A percentile compares a stretch with the other conserved stretches of the same genome.
Conservation (phyloP, 78 protist genomes). For the Dictyostelium capitatum region DNA sequence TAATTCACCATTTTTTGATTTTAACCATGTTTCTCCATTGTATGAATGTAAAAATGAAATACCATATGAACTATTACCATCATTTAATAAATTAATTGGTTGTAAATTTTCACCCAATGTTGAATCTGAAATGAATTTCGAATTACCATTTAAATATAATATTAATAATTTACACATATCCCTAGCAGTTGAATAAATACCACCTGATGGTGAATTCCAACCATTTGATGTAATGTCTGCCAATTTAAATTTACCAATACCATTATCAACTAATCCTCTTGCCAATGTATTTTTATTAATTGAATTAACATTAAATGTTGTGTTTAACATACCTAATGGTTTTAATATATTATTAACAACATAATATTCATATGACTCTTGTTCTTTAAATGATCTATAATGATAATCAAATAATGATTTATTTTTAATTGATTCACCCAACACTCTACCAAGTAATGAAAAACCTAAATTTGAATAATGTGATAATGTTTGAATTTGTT, state of each 20-base stretch:
- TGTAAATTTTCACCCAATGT: background rate
- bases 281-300: background rate
- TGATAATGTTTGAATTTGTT: background rate
- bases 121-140: background rate
- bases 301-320: background rate
- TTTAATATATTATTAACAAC: slow-evolving; percentile 14
- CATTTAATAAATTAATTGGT: background rate
- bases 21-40: slow-evolving; percentile 9
- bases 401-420: background rate
- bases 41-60: slow-evolving; percentile 18
- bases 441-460: slow-evolving; percentile 12
- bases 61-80: slow-evolving; percentile 32
- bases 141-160: background rate
- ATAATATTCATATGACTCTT: slow-evolving; percentile 19
- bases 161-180: slow-evolving; percentile 9
- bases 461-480: slow-evolving; percentile 48
- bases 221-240: background rate
- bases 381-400: background rate
- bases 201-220: slow-evolving; percentile 69
- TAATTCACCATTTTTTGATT: slow-evolving; percentile 40
- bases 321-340: slow-evolving; percentile 36
- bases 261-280: background rate
- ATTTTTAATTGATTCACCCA: background rate
- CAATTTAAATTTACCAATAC: slow-evolving; percentile 5
- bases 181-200: slow-evolving; percentile 28